Conservation (phyloP, 805 yeast species). For the Komagataella mondaviorum region DNA sequence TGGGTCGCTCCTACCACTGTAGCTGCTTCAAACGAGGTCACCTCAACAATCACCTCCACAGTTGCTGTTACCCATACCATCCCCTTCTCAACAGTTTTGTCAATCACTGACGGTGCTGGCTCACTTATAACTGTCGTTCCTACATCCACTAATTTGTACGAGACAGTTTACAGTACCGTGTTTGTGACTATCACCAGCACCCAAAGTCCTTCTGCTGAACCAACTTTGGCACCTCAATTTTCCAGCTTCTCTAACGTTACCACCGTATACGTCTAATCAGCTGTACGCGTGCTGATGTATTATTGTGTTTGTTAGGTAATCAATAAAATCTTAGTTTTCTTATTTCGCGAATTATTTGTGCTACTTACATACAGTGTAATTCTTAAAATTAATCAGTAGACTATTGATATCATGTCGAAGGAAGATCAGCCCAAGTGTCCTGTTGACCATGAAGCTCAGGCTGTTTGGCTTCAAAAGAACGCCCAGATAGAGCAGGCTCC, state of each 20-base stretch:
- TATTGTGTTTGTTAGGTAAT: neutral
- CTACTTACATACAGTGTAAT: no score
- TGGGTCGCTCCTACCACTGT: conserved; percentile 2
- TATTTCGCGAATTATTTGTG: conserved; percentile 1
- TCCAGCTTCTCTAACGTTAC: conserved; percentile 3
- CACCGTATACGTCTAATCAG: conserved; percentile 6
- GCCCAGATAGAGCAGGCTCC: neutral
- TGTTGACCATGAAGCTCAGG: conserved; percentile 50
- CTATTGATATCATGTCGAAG: neutral
- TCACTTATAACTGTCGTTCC: conserved; percentile 13
- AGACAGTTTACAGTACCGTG: conserved; percentile 10
- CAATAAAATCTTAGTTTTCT: neutral
- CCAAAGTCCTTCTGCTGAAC: neutral
- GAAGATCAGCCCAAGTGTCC: conserved; percentile 35
- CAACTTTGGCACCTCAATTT: neutral
- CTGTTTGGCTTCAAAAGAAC: conserved; percentile 37
- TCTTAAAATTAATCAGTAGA: neutral
- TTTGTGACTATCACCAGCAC: conserved; percentile 4
- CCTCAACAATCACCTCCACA: conserved; percentile 6
- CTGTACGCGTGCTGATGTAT: neutral
- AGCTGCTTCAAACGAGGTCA: conserved; percentile 2
- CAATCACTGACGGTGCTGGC: conserved; percentile 17
- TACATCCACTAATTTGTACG: conserved; percentile 15
- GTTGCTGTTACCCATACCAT: conserved; percentile 9
- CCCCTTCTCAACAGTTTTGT: conserved; percentile 17